Evolutionary conservation across 2,329 filamentous ascomycete genomes (phyloP).

Genomic region (Cordyceps cicadae): DNA sequence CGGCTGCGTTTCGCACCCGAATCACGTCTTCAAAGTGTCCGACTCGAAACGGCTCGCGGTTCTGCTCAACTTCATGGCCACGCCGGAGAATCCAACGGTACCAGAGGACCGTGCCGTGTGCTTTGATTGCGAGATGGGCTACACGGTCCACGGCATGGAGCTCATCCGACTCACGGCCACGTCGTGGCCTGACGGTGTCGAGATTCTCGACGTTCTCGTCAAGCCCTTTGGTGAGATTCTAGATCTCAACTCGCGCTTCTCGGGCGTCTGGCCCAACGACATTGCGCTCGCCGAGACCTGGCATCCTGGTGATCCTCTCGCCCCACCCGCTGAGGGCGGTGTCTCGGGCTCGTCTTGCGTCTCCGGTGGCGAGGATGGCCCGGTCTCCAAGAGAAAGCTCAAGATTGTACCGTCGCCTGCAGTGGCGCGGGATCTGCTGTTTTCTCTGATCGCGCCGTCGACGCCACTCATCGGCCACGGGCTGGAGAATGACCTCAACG

Average conservation of each 20-base stretch:
- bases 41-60: conserved; percentile 68
- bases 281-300: conserved; percentile 60
- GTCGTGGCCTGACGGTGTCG: conserved; percentile 70
- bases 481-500: conserved; percentile 90
- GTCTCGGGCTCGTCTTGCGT: conserved; percentile 8
- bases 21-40: conserved; percentile 82
- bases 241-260: conserved; percentile 88
- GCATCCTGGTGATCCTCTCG: conserved; percentile 21
- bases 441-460: conserved; percentile 61
- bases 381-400: conserved; percentile 37
- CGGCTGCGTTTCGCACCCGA: conserved; percentile 63
- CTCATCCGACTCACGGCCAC: conserved; percentile 83
- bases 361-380: conserved; percentile 21
- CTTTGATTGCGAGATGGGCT: conserved; percentile 98
- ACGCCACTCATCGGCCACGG: conserved; percentile 90
- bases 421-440: conserved; percentile 67
- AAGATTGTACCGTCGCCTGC: conserved; percentile 69
- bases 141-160: conserved; percentile 81
- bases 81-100: conserved; percentile 55
- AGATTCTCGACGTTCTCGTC: conserved; percentile 77
- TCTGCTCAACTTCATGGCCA: conserved; percentile 70
- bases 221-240: conserved; percentile 74
- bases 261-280: conserved; percentile 74
- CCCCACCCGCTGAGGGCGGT: conserved; percentile 18
- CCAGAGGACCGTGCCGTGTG: conserved; percentile 57